Evolutionary conservation across 2,329 filamentous ascomycete genomes (phyloP).

Genomic region (Aureobasidium sp.): DNA sequence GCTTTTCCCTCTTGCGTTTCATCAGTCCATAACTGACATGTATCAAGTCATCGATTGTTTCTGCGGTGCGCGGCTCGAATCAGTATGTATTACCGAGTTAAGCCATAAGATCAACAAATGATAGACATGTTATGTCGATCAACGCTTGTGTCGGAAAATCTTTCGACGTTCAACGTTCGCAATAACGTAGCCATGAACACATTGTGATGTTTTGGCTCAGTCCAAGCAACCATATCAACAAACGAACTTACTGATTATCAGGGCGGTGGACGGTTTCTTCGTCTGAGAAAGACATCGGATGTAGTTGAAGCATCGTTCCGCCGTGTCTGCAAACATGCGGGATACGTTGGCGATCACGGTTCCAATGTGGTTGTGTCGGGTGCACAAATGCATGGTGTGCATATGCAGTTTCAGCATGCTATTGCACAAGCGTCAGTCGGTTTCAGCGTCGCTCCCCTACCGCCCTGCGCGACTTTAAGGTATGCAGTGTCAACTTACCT

Average conservation of each 20-base stretch:
- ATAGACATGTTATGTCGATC: background rate
- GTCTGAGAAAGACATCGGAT: slow-evolving; percentile 47
- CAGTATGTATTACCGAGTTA: slow-evolving; percentile 1
- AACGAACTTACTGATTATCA: slow-evolving; percentile 50
- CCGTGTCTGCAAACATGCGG: slow-evolving; percentile 66
- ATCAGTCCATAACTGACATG: slow-evolving; percentile 57
- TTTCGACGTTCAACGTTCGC: background rate
- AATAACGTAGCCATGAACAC: background rate
- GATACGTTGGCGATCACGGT: slow-evolving; percentile 69
- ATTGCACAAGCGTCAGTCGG: slow-evolving; percentile 13
- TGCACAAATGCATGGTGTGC: slow-evolving; percentile 76
- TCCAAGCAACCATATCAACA: background rate
- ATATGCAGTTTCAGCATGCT: slow-evolving; percentile 74
- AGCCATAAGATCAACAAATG: slow-evolving; percentile 1
- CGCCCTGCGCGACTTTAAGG: slow-evolving; percentile 51
- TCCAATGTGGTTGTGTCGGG: slow-evolving; percentile 59
- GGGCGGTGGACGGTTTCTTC: slow-evolving; percentile 46
- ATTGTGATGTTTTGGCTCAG: background rate
- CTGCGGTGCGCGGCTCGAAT: slow-evolving; percentile 30
- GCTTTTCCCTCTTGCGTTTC: slow-evolving; percentile 40
- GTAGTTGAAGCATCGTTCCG: slow-evolving; percentile 61
- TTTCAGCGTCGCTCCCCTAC: background rate
- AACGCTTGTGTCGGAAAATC: background rate
- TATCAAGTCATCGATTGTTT: slow-evolving; percentile 56
- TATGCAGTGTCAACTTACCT: slow-evolving; percentile 29